These are phyloP conservation scores for Dinochytrium kinnereticum DNA, from an alignment of 371 early-diverging fungal genomes.

Conservation along the genomic window DNA sequence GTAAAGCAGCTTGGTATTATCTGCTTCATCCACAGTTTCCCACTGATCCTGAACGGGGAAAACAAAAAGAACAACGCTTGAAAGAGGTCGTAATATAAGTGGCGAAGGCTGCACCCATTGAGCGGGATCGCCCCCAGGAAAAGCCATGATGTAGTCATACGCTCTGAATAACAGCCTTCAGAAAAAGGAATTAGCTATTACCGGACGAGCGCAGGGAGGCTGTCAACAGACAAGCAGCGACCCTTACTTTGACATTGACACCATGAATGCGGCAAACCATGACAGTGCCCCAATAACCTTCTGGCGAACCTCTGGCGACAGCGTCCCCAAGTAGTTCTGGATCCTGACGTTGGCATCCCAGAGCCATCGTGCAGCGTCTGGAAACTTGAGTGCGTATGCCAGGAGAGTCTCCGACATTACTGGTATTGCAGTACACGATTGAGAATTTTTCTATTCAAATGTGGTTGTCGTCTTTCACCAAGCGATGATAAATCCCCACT, in stretches of 20 bases:
- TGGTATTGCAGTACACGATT: neutral
- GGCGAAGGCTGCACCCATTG: conserved; percentile 28
- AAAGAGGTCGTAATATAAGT: conserved; percentile 21
- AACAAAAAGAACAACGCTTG: conserved; percentile 21
- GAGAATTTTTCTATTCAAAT: neutral
- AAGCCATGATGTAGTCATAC: conserved; percentile 19
- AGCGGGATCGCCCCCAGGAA: conserved; percentile 23
- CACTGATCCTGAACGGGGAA: conserved; percentile 22
- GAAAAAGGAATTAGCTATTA: neutral
- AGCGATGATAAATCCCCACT: neutral
- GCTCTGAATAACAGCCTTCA: neutral
- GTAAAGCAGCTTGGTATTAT: conserved; percentile 5
- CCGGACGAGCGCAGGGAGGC: neutral
- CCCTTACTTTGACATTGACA: neutral
- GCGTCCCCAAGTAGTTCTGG: conserved; percentile 12
- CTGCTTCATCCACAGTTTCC: neutral
- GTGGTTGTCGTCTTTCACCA: neutral
- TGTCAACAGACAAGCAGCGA: neutral
- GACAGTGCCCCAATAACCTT: conserved; percentile 8
- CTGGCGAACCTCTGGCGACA: conserved; percentile 16
- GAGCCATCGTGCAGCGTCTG: conserved; percentile 21
- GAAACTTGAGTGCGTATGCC: conserved; percentile 11
- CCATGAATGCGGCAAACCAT: conserved; percentile 11
- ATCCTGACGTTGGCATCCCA: conserved; percentile 22
- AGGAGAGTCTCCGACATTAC: neutral